Base-by-base conservation (phyloP, 2,329 filamentous ascomycete genomes). In the Talaromyces sp. region DNA sequence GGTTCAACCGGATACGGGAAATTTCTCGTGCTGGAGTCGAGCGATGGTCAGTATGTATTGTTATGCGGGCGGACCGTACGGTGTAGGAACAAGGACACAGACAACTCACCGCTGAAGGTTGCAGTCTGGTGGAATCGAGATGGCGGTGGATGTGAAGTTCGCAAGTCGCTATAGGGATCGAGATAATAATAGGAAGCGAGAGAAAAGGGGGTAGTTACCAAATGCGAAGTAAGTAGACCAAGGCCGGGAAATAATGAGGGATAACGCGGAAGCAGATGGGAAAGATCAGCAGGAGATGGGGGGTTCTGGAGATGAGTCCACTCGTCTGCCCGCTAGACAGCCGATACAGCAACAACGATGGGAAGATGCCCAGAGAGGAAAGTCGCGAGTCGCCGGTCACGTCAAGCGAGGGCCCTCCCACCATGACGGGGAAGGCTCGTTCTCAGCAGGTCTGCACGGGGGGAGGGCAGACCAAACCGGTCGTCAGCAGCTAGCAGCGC, bases 61-160 rank as follows among this genome's bases (percentile, higher is more conserved):
- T n/a, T 38, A 17, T 1, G n/a, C 17, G 17, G 35, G 17, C 5
- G 14, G 17, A n/a, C 6, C 8, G 35, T 38, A 38, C 35, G 35
- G 35, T 2, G 35, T 24, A 13, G 43, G 11, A 13, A 13, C 19
- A 24, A n/a, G 11, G 41, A 21, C 17, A 21, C n/a, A 19, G 41
- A 43, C 32, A 38, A 46, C 43, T 46, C 43, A 46, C 32, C 50
- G 32, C 19, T 21, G 49, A 32, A n/a, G 29, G 43, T 57, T 53
- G 56, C 51, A 51, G 29, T 55, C 32, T 21, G 46, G 59, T 54
- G 59, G 56, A 32, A 50, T 50, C 55, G 54, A 56, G 46, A 53
- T 58, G 53, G 57, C 24, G 49, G 61, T 27, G 38, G 24, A n/a
- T 17, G 35, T 38, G 14, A 38, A n/a, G 35, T n/a, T 38, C 14